Percentiles rank a stretch among this genome's conserved stretches.
These are phyloP conservation scores for Tylopilus balloui DNA, from an alignment of 768 basidiomycete species.

Conservation along the genomic window DNA sequence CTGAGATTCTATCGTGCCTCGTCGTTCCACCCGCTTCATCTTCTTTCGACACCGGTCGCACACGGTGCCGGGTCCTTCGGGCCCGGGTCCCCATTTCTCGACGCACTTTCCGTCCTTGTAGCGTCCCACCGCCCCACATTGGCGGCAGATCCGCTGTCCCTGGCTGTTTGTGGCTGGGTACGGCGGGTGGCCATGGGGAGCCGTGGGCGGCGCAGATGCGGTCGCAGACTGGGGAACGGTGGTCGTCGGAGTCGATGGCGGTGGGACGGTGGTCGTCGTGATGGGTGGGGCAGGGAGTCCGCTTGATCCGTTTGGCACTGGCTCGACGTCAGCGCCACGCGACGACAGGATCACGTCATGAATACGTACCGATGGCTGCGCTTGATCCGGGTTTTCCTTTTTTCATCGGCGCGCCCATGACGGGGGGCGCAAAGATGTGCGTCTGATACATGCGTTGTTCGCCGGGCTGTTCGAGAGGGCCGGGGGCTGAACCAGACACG, in stretches of 20 bases:
- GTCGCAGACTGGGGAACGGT: conserved; percentile 8
- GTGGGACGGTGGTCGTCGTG: conserved; percentile 6
- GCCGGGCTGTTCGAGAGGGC: conserved; percentile 32
- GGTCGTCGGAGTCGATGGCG: conserved; percentile 15
- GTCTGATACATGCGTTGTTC: conserved; percentile 50
- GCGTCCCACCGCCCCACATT: conserved; percentile 67
- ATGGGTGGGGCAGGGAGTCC: conserved; percentile 17
- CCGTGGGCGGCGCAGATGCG: background rate
- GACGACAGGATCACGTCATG: background rate
- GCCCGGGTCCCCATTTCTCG: conserved; percentile 85
- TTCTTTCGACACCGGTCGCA: conserved; percentile 85
- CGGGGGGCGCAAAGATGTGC: conserved; percentile 69
- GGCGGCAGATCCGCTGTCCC: conserved; percentile 73
- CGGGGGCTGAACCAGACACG: conserved; percentile 16
- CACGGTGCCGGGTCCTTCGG: conserved; percentile 78
- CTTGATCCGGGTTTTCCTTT: conserved; percentile 46
- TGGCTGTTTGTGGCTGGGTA: conserved; percentile 43
- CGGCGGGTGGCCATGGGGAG: conserved; percentile 12
- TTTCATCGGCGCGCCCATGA: conserved; percentile 69
- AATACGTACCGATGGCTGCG: conserved; percentile 22
- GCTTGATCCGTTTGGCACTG: conserved; percentile 20
- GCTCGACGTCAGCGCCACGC: conserved; percentile 12
- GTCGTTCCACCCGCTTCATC: conserved; percentile 78
- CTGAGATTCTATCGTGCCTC: conserved; percentile 55
- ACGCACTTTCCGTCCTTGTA: conserved; percentile 86